A percentile compares a stretch with the other conserved stretches of the same genome.
Conservation (phyloP, 1,139 yeast species). For the Nadsonia starkeyi-henricii region DNA sequence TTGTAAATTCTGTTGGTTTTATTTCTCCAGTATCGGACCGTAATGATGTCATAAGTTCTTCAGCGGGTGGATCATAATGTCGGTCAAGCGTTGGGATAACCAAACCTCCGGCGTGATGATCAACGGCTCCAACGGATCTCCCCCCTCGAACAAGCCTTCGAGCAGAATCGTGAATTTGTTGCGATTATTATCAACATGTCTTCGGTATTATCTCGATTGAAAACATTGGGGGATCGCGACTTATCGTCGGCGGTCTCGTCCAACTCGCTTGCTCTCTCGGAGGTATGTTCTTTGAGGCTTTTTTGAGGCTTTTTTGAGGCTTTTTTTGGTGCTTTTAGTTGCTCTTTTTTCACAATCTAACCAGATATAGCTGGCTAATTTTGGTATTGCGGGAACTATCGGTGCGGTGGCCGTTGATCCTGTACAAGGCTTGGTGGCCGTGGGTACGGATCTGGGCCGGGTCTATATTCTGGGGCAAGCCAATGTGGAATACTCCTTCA, state of each 20-base stretch:
- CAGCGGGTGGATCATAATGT: not conserved
- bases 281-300: not conserved
- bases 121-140: too few relatives aligned
- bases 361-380: conserved; percentile 27
- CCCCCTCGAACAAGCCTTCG: too few relatives aligned
- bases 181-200: conserved; percentile 11
- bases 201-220: conserved; percentile 16
- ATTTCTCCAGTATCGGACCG: too few relatives aligned
- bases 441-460: conserved; percentile 57
- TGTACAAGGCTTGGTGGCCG: conserved; percentile 71
- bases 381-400: conserved; percentile 47
- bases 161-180: too few relatives aligned
- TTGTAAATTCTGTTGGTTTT: too few relatives aligned
- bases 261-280: not conserved
- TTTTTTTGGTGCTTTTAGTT: not conserved
- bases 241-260: not conserved
- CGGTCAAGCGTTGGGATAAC: not conserved
- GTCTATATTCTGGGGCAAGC: conserved; percentile 76
- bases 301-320: not conserved
- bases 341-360: not conserved
- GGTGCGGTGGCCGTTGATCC: conserved; percentile 71
- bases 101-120: not conserved
- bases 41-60: conserved; percentile 2
- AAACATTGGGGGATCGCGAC: conserved; percentile 8
- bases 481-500: conserved; percentile 59